Conservation (phyloP, 2,329 filamentous ascomycete genomes). For the Mollisia scopiformis region DNA sequence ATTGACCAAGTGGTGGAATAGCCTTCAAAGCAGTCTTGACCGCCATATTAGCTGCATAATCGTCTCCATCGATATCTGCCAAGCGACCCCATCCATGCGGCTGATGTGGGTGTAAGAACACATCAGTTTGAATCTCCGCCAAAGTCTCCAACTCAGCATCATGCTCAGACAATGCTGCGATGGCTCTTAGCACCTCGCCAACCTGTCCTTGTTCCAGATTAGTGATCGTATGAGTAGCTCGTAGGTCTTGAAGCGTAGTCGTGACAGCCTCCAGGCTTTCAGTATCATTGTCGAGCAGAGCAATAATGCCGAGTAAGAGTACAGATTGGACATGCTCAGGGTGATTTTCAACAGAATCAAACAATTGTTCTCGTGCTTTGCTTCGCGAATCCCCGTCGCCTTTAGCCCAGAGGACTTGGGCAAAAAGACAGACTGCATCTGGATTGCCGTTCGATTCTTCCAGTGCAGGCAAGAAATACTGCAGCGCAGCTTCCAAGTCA, state of each 20-base stretch:
- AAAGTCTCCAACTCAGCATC: constrained; percentile 54
- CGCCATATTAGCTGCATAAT: constrained; percentile 72
- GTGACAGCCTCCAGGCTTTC: constrained; percentile 81
- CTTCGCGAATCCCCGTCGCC: constrained; percentile 74
- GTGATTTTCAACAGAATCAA: constrained; percentile 74
- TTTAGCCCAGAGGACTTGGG: constrained; percentile 92
- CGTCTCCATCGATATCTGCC: constrained; percentile 58
- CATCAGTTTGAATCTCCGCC: constrained; percentile 71
- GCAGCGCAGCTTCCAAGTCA: constrained; percentile 69
- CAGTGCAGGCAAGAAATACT: constrained; percentile 79
- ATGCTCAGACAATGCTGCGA: constrained; percentile 62
- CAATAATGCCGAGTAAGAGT: constrained; percentile 81
- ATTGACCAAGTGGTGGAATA: constrained; percentile 70
- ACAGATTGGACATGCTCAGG: constrained; percentile 80
- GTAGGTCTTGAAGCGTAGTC: constrained; percentile 73
- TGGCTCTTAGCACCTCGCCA: constrained; percentile 73
- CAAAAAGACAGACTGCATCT: constrained; percentile 83
- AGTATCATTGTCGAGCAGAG: constrained; percentile 76
- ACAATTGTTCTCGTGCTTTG: constrained; percentile 78
- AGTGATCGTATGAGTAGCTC: constrained; percentile 66
- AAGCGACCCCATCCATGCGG: constrained; percentile 82
- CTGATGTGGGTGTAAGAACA: constrained; percentile 80
- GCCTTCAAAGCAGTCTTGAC: constrained; percentile 75
- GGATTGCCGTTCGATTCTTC: constrained; percentile 76
- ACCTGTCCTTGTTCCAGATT: constrained; percentile 69